Base-by-base conservation (phyloP, 1,284 basidiomycete genomes). In the Ganoderma boninense region DNA sequence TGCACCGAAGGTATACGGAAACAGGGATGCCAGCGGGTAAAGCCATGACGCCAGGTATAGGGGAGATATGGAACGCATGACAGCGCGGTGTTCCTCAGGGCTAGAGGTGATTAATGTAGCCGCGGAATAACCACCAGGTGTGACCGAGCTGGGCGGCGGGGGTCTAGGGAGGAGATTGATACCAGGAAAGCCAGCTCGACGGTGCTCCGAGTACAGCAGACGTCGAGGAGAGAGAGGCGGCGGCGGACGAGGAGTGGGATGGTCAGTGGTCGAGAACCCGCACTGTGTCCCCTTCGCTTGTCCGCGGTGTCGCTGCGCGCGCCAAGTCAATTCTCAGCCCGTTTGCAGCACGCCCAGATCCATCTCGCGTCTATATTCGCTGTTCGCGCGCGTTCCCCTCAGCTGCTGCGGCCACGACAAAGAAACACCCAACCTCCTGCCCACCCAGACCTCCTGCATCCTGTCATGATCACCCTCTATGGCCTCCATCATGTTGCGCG, bases 1-100 rank as follows among this genome's bases (percentile, higher is more conserved):
- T 59, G 83, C 81, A 59, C 70, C 61, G 3, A 67, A 54, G 61
- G 66, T 29, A 63, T 67, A 54, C 23, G 52, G 64, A 10, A 63
- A 43, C 52, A 52, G 70, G 11, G 71, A 43, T 44, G 77, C 59
- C 14, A 67, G 52, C 2, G 69, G 62, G 62, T 68, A 67, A 16
- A 75, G 62, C 16, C 71, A 67, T 35, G 73, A 70, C 61, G 69
- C 75, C 23, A 73, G 69, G 62, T 64, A 71, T 44, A 69, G 63
- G 63, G 72, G 69, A 57, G 65, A 67, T 46, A 63, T 61, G 65
- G 67, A 60, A 62, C 66, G 70, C 73, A 74, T 74, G 65, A 62
- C 49, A 62, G 65, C 60, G 42, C 46, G 62, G 62, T 66, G 69
- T 35, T 57, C 57, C 66, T 60, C 56, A 62, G 40, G 62, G 56